Evolutionary conservation across 2,329 filamentous ascomycete genomes (phyloP), one percentile per base, ranked within the genome.

Genomic region (Lecanoromycetidae sp.): DNA sequence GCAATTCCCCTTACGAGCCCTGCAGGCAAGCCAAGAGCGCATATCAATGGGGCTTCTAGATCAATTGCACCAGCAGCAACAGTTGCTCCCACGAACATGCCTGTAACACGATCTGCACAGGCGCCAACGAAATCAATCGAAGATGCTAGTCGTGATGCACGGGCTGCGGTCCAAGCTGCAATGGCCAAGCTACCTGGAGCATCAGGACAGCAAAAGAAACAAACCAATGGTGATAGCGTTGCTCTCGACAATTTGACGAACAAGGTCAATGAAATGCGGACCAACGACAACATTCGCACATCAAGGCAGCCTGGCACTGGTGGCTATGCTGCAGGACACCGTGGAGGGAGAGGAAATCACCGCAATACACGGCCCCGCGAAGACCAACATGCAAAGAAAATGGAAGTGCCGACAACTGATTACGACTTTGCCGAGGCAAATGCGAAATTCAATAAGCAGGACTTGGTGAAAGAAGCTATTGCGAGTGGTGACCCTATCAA

Each of bases 351-450:
- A 46, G 69, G 70, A 26, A 66, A 63, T 34, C 60, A 66, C 50
- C 68, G 71, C 37, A 58, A 63, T 43, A 58, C 63, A 48, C 61
- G 68, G 12, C 33, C 47, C 22, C 50, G 46, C n/a, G 46, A 48
- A 10, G 50, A 52, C n/a, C 45, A 49, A 17, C 50, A 44, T 49
- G 67, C 72, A 40, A 69, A 74, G 56, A 91, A 86, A 67, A 79
- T 96, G 26, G 88, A 94, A 44, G 85, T 98, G 2, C 91, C 91
- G 0, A 77, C 83, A 39, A 80, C 85, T 1, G 91, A 96, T 60
- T 98, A 88, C 57, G 90, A 98, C 60, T 98, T 98, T 60, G 84
- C 83, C 56, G 77, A 76, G 13, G 74, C 84, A 23, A 94, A 94
- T 61, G 84, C 84, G 40, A 91, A 88, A 63, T 93, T 93, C 70